Conservation (phyloP, 345 rosid genomes). For the Lenwebbia sp. region DNA sequence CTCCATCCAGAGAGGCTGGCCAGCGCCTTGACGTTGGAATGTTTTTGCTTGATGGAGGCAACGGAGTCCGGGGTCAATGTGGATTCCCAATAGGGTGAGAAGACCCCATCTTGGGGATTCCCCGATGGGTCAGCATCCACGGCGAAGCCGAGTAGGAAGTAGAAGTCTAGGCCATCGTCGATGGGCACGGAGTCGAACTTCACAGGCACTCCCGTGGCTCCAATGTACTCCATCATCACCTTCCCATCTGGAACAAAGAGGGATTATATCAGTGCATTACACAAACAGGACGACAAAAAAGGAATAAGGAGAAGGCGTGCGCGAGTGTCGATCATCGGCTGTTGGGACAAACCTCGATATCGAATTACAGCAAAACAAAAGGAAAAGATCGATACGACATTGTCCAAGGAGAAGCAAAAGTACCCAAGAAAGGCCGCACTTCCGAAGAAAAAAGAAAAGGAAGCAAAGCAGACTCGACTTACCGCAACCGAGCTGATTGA, state of each 20-base stretch:
- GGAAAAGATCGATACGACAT: neutral
- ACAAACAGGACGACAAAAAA: neutral
- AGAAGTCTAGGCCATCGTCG: constrained; percentile 22
- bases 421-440: neutral
- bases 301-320: neutral
- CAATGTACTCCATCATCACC: constrained; percentile 64
- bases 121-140: constrained; percentile 32
- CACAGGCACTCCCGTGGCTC: constrained; percentile 30
- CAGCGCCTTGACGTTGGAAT: constrained; percentile 32
- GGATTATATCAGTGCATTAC: neutral
- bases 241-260: constrained; percentile 22
- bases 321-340: no score
- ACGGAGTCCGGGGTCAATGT: constrained; percentile 22
- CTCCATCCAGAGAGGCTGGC: constrained; percentile 56
- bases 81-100: constrained; percentile 31
- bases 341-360: neutral
- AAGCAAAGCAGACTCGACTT: neutral
- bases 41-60: constrained; percentile 10
- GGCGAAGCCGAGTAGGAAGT: constrained; percentile 45
- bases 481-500: neutral
- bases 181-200: constrained; percentile 27
- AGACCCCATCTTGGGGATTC: constrained; percentile 24
- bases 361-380: neutral
- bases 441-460: neutral
- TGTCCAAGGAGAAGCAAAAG: neutral